These are phyloP conservation scores for Fennellomyces sp. DNA, from an alignment of 371 early-diverging fungal genomes.

Conservation along the genomic window DNA sequence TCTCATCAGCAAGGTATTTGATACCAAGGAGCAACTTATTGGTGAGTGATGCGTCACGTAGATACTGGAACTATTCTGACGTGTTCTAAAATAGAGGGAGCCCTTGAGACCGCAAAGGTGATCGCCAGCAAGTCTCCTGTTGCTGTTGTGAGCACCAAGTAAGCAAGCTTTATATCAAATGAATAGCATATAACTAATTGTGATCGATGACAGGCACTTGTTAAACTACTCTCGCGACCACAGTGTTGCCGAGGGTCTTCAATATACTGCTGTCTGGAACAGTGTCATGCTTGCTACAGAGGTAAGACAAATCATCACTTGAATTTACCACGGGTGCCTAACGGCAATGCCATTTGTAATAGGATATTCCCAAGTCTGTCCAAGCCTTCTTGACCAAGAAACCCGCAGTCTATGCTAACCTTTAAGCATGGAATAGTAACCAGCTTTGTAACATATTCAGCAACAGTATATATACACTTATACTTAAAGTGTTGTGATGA, in stretches of 20 bases:
- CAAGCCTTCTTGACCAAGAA: slow-evolving; percentile 60
- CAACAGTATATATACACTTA: too few species aligned
- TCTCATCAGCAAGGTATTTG: slow-evolving; percentile 74
- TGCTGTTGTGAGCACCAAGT: slow-evolving; percentile 75
- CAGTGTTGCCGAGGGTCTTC: slow-evolving; percentile 84
- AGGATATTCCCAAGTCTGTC: slow-evolving; percentile 64
- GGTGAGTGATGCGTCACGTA: slow-evolving; percentile 27
- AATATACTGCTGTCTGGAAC: slow-evolving; percentile 90
- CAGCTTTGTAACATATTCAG: too few species aligned
- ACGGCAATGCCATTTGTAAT: not conserved
- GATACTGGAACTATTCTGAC: not conserved
- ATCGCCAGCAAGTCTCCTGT: slow-evolving; percentile 95
- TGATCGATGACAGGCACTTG: slow-evolving; percentile 72
- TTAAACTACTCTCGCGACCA: slow-evolving; percentile 93
- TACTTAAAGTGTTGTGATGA: too few species aligned
- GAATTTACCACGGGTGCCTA: not conserved
- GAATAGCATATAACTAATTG: not conserved
- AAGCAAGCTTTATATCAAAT: not conserved
- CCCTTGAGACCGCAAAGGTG: slow-evolving; percentile 69
- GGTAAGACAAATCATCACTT: slow-evolving; percentile 29
- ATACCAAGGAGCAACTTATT: slow-evolving; percentile 55
- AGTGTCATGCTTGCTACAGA: slow-evolving; percentile 78
- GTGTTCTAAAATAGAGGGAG: slow-evolving; percentile 43
- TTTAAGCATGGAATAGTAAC: too few species aligned
- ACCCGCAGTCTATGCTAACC: slow-evolving; percentile 64